Conservation (phyloP, 2,329 filamentous ascomycete genomes). For the Ceratocystis harringtonii region DNA sequence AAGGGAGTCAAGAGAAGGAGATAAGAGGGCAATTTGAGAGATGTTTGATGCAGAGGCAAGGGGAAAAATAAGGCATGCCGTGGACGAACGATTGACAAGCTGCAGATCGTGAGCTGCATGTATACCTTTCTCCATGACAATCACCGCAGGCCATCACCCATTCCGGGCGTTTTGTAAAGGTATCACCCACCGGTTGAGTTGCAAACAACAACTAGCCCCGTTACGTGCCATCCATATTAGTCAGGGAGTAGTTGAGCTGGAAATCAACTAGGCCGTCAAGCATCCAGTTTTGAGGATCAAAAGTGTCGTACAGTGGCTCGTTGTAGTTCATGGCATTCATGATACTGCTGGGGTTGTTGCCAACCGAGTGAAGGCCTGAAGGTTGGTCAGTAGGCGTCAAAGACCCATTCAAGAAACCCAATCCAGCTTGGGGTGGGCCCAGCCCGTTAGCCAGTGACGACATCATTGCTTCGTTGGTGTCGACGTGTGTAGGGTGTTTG, state of each 20-base stretch:
- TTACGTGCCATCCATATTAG: constrained; percentile 22
- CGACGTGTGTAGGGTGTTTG: constrained; percentile 75
- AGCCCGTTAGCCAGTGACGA: constrained; percentile 44
- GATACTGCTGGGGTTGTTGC: constrained; percentile 30
- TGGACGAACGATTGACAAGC: not conserved
- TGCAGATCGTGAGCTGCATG: not conserved
- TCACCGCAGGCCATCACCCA: not conserved
- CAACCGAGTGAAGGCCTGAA: constrained; percentile 21
- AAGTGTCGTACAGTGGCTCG: constrained; percentile 67
- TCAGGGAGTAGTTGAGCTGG: constrained; percentile 47
- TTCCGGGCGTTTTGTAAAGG: not conserved
- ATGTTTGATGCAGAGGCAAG: not conserved
- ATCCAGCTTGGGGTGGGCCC: constrained; percentile 32
- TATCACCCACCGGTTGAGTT: not conserved
- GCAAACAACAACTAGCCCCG: not conserved
- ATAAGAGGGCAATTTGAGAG: not conserved
- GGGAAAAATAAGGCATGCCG: not conserved
- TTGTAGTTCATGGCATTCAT: constrained; percentile 40
- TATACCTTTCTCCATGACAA: not conserved
- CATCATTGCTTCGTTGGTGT: constrained; percentile 58
- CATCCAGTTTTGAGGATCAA: constrained; percentile 88
- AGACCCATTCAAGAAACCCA: constrained; percentile 36
- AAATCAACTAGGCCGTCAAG: constrained; percentile 73
- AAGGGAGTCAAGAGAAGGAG: not conserved
- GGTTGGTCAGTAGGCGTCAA: constrained; percentile 37